phyloP scores from a whole-genome alignment of 2,329 filamentous ascomycete species.

The Fusarium hainanense region DNA sequence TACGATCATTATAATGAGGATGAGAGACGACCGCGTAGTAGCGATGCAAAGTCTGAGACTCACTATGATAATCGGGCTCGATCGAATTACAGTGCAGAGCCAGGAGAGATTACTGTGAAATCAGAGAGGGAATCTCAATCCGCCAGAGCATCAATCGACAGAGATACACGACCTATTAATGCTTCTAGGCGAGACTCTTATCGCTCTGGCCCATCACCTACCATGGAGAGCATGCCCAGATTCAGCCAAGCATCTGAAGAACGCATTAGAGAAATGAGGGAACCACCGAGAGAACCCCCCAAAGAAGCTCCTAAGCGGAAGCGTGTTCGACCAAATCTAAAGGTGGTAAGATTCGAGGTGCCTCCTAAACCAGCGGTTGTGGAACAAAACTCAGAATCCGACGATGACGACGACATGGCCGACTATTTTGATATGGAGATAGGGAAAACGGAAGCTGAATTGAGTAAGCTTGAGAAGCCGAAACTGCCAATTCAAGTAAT shows the following conservation, averaged over 20 bases:
- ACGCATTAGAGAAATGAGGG: constrained; percentile 21
- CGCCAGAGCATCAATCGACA: constrained; percentile 42
- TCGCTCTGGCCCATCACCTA: constrained; percentile 40
- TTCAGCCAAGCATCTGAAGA: constrained; percentile 23
- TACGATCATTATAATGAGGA: constrained; percentile 54
- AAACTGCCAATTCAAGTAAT: constrained; percentile 56
- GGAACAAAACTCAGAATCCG: constrained; percentile 58
- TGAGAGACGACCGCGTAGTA: constrained; percentile 62
- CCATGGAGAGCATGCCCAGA: constrained; percentile 34
- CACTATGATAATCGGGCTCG: constrained; percentile 53
- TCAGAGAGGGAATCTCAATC: constrained; percentile 55
- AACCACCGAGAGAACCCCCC: constrained; percentile 16
- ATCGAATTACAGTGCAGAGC: constrained; percentile 58
- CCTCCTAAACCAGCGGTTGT: constrained; percentile 51
- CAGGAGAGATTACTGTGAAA: constrained; percentile 59
- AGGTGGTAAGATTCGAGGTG: constrained; percentile 54
- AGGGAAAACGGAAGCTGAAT: constrained; percentile 60
- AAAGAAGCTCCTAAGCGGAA: constrained; percentile 39
- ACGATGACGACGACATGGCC: constrained; percentile 69
- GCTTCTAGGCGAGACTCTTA: constrained; percentile 31
- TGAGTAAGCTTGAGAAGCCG: constrained; percentile 59
- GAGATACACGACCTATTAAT: constrained; percentile 34
- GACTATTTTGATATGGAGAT: constrained; percentile 67
- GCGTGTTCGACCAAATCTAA: constrained; percentile 47
- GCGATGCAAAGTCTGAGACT: constrained; percentile 62